Conservation (phyloP, 2,329 filamentous ascomycete species). For the Emydomyces testavorans region DNA sequence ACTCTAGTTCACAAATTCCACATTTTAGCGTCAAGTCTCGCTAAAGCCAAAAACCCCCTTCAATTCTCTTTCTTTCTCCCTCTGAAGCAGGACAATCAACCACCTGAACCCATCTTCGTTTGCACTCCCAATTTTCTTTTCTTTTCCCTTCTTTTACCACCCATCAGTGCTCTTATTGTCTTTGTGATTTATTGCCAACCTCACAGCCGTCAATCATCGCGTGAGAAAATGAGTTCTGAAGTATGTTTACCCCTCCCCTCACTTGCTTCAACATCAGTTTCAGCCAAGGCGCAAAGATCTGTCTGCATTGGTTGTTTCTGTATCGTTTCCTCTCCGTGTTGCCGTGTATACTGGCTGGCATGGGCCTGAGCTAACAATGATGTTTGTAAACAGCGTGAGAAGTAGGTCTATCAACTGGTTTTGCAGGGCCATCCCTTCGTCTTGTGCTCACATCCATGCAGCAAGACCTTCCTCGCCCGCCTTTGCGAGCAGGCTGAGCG, state of each 20-base stretch:
- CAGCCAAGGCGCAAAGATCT: neutral
- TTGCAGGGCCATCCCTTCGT: slow-evolving; percentile 1
- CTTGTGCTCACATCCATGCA: slow-evolving; percentile 38
- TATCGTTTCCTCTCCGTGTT: slow-evolving; percentile 18
- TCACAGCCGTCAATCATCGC: slow-evolving; percentile 10
- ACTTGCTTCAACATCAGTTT: slow-evolving; percentile 14
- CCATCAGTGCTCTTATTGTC: slow-evolving; percentile 2
- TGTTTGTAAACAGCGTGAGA: slow-evolving; percentile 50
- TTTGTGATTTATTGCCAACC: slow-evolving; percentile 12
- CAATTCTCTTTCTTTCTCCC: slow-evolving; percentile 4
- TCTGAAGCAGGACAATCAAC: slow-evolving; percentile 6
- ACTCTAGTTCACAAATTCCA: too few relatives aligned
- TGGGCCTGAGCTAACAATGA: slow-evolving; percentile 18
- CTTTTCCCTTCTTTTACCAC: neutral
- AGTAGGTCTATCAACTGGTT: slow-evolving; percentile 40
- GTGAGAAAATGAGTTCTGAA: slow-evolving; percentile 49
- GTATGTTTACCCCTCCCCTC: slow-evolving; percentile 36
- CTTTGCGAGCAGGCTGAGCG: slow-evolving; percentile 99
- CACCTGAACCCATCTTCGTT: neutral
- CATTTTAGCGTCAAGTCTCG: slow-evolving; percentile 3
- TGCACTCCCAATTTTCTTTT: neutral
- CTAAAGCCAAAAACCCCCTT: slow-evolving; percentile 13
- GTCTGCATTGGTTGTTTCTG: slow-evolving; percentile 6
- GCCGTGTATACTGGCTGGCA: slow-evolving; percentile 22
- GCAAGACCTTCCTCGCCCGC: slow-evolving; percentile 99